Evolutionary conservation across 805 yeast genomes (phyloP).

Genomic region (Wickerhamomyces bovis): DNA sequence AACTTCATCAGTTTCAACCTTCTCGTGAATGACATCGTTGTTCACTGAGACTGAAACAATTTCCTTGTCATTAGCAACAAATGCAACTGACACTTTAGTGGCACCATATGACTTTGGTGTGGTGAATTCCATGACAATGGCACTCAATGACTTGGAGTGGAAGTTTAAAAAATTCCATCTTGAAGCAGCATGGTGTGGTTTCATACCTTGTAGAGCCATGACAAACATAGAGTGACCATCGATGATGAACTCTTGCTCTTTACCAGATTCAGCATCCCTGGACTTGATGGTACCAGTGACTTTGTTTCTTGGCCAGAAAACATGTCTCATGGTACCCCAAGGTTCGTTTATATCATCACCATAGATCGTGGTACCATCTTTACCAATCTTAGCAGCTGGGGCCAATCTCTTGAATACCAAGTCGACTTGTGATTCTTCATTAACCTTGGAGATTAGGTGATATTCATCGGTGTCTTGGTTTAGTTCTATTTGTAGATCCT

Average conservation of each 20-base stretch:
- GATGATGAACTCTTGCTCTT: conserved; percentile 26
- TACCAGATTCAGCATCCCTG: conserved; percentile 23
- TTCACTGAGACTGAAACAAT: conserved; percentile 60
- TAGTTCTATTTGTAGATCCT: conserved; percentile 58
- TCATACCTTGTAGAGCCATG: conserved; percentile 98
- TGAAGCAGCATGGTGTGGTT: conserved; percentile 98
- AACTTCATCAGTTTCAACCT: conserved; percentile 53
- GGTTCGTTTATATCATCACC: conserved; percentile 82
- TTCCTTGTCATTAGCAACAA: conserved; percentile 58
- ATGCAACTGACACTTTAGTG: conserved; percentile 75
- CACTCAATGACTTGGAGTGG: conserved; percentile 69
- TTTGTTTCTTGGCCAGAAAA: conserved; percentile 90
- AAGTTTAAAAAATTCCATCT: conserved; percentile 92
- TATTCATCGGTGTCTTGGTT: conserved; percentile 46
- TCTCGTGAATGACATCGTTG: conserved; percentile 56
- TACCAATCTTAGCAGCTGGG: conserved; percentile 86
- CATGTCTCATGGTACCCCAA: conserved; percentile 97
- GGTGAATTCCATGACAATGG: conserved; percentile 89
- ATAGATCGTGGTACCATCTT: conserved; percentile 77
- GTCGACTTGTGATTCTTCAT: conserved; percentile 65
- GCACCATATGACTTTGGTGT: conserved; percentile 88
- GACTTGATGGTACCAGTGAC: conserved; percentile 59
- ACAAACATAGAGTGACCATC: conserved; percentile 66
- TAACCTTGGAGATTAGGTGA: conserved; percentile 58
- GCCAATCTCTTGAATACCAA: conserved; percentile 53